Base-by-base conservation (phyloP, 2,329 filamentous ascomycete species). In the Blastomyces gilchristii region DNA sequence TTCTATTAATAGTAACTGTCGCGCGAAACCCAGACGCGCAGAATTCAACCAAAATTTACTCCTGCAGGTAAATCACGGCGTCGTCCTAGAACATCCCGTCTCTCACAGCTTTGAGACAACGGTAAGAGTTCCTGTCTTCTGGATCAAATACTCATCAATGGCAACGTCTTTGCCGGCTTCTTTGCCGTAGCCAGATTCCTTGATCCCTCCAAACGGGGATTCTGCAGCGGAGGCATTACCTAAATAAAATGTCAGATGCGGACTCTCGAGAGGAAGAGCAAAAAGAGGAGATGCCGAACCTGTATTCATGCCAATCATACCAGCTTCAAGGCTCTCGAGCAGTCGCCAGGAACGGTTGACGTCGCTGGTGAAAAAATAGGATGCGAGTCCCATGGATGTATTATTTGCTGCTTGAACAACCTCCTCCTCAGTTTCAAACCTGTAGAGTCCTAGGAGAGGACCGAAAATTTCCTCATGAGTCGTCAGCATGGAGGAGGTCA, bases 301-400 rank as follows among this genome's bases (percentile, higher is more conserved):
- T 3, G 80, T 81, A 68, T 82, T 82, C 52, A 82, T 65, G 63
- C 89, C 90, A 0, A 95, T 85, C 91, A 95, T 95, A 61, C 90
- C 90, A 0, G 92, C 89, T 72, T 95, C 88, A 47, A 95, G 78
- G n/a, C 82, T 81, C 76, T 89, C 86, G 0, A 86, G 84, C 0
- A 90, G 82, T 58, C 86, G 79, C 68, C 80, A 77, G 31, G 85
- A 81, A 7, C 87, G 77, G 70, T 82, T 79, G 14, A 88, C 65
- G 70, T 89, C 83, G 59, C 78, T 76, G 8, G 83, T 92, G 57
- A 60, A 69, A 56, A 75, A 65, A 56, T 70, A 72, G 0, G 65
- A 68, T 14, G 68, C 71, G 12, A 75, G 65, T 3, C 73, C 73
- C 18, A 72, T 68, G 16, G 70, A 66, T 0, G 69, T 65, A 43